Conservation (phyloP, 2,329 filamentous ascomycete genomes). For the Annulohypoxylon truncatum region DNA sequence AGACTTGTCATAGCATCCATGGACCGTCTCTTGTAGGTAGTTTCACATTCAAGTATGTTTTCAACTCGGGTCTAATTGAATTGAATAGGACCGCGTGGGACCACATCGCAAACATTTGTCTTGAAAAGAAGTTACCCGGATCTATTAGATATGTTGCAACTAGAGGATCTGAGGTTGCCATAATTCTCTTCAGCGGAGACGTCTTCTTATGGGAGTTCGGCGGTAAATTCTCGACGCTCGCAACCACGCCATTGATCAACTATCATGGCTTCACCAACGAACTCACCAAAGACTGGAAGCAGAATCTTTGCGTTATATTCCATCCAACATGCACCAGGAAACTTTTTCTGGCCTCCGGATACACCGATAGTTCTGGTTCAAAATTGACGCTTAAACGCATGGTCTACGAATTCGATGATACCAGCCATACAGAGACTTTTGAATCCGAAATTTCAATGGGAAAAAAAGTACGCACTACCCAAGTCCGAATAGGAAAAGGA, state of each 20-base stretch:
- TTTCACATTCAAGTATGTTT: neutral
- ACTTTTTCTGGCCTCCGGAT: constrained; percentile 38
- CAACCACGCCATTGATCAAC: constrained; percentile 17
- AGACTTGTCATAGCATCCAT: constrained; percentile 39
- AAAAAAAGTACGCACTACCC: neutral
- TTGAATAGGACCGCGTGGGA: constrained; percentile 44
- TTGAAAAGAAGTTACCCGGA: constrained; percentile 39
- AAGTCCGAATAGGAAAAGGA: constrained; percentile 17
- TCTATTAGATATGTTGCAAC: constrained; percentile 23
- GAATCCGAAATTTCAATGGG: constrained; percentile 4
- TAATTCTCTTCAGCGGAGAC: constrained; percentile 36
- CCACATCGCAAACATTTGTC: constrained; percentile 31
- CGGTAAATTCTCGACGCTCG: constrained; percentile 19
- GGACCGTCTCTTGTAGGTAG: constrained; percentile 38
- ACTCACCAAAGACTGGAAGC: constrained; percentile 3
- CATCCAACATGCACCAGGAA: constrained; percentile 33
- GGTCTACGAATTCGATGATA: constrained; percentile 30
- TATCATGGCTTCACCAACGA: neutral
- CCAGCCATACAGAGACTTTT: constrained; percentile 13
- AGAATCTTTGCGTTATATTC: constrained; percentile 32
- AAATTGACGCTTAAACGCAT: constrained; percentile 9
- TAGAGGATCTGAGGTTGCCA: constrained; percentile 30
- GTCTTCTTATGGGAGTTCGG: constrained; percentile 42
- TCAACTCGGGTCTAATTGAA: constrained; percentile 22
- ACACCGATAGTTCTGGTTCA: neutral